phyloP scores from a whole-genome alignment of 2,329 filamentous ascomycete genomes.

The Cytospora chrysosperma region DNA sequence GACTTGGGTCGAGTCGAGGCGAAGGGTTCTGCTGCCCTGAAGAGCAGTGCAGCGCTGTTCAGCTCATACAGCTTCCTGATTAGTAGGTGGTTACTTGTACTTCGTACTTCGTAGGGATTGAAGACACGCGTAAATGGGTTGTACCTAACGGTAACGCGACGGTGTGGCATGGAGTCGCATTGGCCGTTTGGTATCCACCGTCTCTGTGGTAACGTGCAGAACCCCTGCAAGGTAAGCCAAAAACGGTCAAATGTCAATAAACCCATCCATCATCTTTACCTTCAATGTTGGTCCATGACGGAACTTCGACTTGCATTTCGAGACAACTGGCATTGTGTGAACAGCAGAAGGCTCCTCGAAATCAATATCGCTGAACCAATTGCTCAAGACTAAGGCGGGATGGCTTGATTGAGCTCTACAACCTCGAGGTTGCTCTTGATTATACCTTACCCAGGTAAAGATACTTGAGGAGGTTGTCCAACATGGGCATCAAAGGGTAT shows the following conservation, averaged over 20 bases:
- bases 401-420: constrained; percentile 15
- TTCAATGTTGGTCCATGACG: constrained; percentile 15
- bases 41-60: neutral
- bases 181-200: neutral
- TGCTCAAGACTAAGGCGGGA: neutral
- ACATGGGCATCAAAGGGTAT: constrained; percentile 68
- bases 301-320: neutral
- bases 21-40: neutral
- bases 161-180: neutral
- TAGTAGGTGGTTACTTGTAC: too few relatives aligned
- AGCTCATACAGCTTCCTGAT: too few relatives aligned
- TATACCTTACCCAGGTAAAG: too few relatives aligned
- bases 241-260: constrained; percentile 35
- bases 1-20: neutral
- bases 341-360: too few relatives aligned
- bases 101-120: too few relatives aligned
- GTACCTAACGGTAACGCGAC: neutral
- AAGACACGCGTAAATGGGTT: neutral
- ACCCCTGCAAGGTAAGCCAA: constrained; percentile 21
- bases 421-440: neutral
- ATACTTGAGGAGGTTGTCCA: too few relatives aligned
- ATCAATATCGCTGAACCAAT: neutral
- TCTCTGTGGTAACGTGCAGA: constrained; percentile 29
- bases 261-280: too few relatives aligned
- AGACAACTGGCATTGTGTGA: too few relatives aligned